Evolutionary conservation across 176 grass and related monocot genomes (phyloP), one percentile per base, ranked within the genome.

Genomic region (Oryza coarctata): DNA sequence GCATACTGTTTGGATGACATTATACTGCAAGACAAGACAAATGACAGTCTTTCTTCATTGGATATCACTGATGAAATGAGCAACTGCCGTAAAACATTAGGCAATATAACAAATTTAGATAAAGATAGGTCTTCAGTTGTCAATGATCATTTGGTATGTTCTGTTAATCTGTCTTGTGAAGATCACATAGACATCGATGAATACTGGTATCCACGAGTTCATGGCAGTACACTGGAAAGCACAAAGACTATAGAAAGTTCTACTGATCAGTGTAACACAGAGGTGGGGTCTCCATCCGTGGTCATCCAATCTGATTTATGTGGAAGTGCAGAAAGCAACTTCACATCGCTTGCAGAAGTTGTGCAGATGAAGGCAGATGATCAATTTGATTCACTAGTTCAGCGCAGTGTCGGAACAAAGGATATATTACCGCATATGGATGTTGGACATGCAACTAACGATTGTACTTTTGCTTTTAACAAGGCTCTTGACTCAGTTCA

Each of bases 361-460:
- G 79, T 82, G 29, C 78, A 67, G 73, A 73, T 77, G 83, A 66
- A 77, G 73, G 60, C 34, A 47, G 73, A 82, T 20, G 49, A 35
- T 72, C 83, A 86, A 71, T 61, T 78, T 45, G 66, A 89, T 73
- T 62, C 88, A 78, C 39, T 77, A 35, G 71, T 89, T 77, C 43
- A 58, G 50, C 22, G 11, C 25, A 39, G 38, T 84, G 75, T 62
- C 68, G 84, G 63, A 76, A 33, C 83, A 82, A 78, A 82, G 45
- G 73, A 86, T 31, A 61, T 67, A 47, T 68, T 73, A 67, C 66
- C 73, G 61, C 78, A 82, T 78, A 62, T 29, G 22, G 68, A 82
- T 6, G 30, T 72, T 81, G 58, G 41, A 38, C 67, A 73, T 36
- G 3, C 66, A 77, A 9, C 58, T 38, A 73, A 23, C 72, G 78